phyloP scores from a whole-genome alignment of 2,329 filamentous ascomycete genomes.

The Fusarium pseudoanthophilum region DNA sequence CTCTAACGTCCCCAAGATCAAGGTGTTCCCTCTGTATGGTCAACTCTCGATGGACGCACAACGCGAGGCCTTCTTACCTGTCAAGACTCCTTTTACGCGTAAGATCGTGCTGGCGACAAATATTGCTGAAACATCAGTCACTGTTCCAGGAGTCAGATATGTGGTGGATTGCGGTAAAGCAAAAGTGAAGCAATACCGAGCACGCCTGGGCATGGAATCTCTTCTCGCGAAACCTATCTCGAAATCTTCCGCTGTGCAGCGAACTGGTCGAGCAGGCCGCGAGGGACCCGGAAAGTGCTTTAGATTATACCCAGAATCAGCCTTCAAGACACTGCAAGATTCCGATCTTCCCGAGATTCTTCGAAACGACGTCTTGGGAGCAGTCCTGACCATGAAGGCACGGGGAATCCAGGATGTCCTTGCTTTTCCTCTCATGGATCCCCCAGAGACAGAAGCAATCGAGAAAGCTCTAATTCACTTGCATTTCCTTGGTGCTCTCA shows the following conservation, averaged over 20 bases:
- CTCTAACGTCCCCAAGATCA: conserved; percentile 76
- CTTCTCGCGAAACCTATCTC: conserved; percentile 91
- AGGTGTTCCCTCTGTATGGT: conserved; percentile 85
- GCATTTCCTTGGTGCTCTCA: conserved; percentile 79
- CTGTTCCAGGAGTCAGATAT: conserved; percentile 89
- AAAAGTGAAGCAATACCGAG: conserved; percentile 92
- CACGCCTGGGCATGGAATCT: conserved; percentile 87
- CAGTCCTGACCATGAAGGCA: conserved; percentile 92
- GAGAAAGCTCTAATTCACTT: conserved; percentile 86
- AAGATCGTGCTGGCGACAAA: conserved; percentile 96
- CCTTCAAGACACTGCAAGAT: conserved; percentile 76
- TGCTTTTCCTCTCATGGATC: conserved; percentile 85
- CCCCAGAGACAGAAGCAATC: conserved; percentile 79
- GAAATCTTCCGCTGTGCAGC: conserved; percentile 90
- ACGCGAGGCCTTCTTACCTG: conserved; percentile 83
- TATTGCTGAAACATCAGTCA: conserved; percentile 98
- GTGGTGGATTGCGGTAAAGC: conserved; percentile 94
- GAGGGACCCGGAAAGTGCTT: conserved; percentile 92
- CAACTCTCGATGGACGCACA: conserved; percentile 89
- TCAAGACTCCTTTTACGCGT: conserved; percentile 76
- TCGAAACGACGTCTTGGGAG: conserved; percentile 86
- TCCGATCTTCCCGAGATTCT: conserved; percentile 89
- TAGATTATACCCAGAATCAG: conserved; percentile 84
- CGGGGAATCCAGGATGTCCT: conserved; percentile 85
- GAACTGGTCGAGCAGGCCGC: conserved; percentile 90